Base-by-base conservation (phyloP, 169 alveolate genomes). In the Plasmodium knowlesi region DNA sequence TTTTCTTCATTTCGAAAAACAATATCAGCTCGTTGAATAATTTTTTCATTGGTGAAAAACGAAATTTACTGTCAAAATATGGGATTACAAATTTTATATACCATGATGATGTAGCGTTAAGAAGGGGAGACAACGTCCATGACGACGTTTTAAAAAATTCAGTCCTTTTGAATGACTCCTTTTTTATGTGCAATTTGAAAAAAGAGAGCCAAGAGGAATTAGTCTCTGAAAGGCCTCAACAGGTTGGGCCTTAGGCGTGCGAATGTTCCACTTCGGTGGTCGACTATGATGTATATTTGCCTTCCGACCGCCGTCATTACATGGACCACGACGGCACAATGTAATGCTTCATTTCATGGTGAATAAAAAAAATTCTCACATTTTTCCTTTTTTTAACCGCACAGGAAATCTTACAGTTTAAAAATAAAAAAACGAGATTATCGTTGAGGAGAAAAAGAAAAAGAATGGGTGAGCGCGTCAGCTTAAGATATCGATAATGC, bases 401-500 rank as follows among this genome's bases (percentile, higher is more conserved):
- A 61, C 83, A 89, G 94, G 94, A 34, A 79, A 28, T 89, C 19
- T 83, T 83, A 57, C 50, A 34, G 61, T 89, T 89, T 70, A 89
- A 89, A 70, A 89, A 89, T 89, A 89, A 89, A 61, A 89, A 89
- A 89, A 89, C 94, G 46, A 89, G 76, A 54, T 67, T 89, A 50
- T 85, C 94, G 37, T 81, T 89, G 79, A 71, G 94, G 82, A 78
- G 94, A 89, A 89, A 89, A 89, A 89, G 94, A 39, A 89, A 89
- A 81, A 89, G 94, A 53, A 72, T 89, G 94, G 94, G 94, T 10
- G 94, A 89, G 53, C 88, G 94, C 39, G 83, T 89, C 71, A 89
- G 94, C 46, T 80, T 89, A 81, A 89, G 94, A 89, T 89, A 89
- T 79, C 81, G 94, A 22, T 89, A 50, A 89, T 28, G 41, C 37